Evolutionary conservation across 139 green algal genomes (phyloP).

Genomic region (Chlamydomonas incerta): DNA sequence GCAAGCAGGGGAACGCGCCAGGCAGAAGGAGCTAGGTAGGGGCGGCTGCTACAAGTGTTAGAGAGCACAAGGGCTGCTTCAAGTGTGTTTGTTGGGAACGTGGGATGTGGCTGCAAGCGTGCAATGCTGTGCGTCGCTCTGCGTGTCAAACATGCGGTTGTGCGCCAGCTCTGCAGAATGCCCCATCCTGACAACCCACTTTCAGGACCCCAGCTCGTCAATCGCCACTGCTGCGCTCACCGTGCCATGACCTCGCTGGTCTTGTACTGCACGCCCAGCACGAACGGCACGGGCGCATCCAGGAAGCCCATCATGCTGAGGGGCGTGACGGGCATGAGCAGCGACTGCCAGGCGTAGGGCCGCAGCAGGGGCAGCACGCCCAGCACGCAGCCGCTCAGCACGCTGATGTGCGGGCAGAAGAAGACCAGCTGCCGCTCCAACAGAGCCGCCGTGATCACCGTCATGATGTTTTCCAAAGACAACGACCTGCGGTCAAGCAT

Average conservation of each 20-base stretch:
- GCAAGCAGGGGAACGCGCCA: too few species aligned
- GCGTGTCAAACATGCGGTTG: too few species aligned
- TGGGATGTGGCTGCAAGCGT: too few species aligned
- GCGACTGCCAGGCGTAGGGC: constrained; percentile 88
- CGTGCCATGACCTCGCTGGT: constrained; percentile 79
- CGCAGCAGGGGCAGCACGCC: constrained; percentile 84
- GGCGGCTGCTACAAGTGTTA: too few species aligned
- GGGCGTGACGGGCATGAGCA: constrained; percentile 90
- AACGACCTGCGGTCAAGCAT: constrained; percentile 58
- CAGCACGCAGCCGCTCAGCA: constrained; percentile 80
- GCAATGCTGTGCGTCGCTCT: too few species aligned
- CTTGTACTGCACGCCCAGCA: constrained; percentile 91
- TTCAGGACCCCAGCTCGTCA: background rate
- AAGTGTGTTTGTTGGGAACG: too few species aligned
- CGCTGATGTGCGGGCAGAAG: constrained; percentile 87
- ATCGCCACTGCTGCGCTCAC: too few species aligned
- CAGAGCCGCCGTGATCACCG: constrained; percentile 79
- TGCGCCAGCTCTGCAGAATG: too few species aligned
- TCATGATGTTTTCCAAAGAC: constrained; percentile 86
- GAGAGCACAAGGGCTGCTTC: too few species aligned
- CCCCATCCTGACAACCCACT: too few species aligned
- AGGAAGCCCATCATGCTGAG: constrained; percentile 70
- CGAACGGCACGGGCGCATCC: constrained; percentile 87
- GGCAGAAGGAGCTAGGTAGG: too few species aligned
- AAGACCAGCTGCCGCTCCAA: constrained; percentile 92